Conservation (phyloP, 352 stramenopile species). For the Phytopythium vexans region DNA sequence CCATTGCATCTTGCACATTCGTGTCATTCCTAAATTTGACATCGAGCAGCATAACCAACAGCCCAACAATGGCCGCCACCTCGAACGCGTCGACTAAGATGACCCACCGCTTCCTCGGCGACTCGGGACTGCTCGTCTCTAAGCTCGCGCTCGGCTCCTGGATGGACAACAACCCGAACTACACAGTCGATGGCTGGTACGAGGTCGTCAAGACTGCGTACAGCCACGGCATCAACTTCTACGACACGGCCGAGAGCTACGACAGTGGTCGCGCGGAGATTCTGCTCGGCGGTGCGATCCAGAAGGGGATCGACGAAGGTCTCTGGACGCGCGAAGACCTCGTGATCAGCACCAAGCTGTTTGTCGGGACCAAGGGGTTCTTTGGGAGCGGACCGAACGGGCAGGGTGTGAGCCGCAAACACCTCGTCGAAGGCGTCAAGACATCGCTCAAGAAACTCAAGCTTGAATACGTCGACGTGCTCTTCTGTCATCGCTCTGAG, state of each 20-base stretch:
- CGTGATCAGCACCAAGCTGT: slow-evolving; percentile 46
- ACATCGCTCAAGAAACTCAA: slow-evolving; percentile 21
- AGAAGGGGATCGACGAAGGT: slow-evolving; percentile 12
- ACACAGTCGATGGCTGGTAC: slow-evolving; percentile 33
- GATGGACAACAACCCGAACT: slow-evolving; percentile 22
- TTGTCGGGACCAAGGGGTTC: slow-evolving; percentile 12
- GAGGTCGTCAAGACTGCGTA: slow-evolving; percentile 18
- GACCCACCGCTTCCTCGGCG: slow-evolving; percentile 44
- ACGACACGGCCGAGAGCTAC: slow-evolving; percentile 31
- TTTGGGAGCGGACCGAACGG: slow-evolving; percentile 2
- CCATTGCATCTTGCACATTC: no score
- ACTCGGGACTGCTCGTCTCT: slow-evolving; percentile 37
- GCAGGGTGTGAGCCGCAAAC: slow-evolving; percentile 20
- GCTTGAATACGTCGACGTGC: slow-evolving; percentile 26
- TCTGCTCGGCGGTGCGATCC: slow-evolving; percentile 17
- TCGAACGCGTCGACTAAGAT: slow-evolving; percentile 10
- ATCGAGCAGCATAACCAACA: no score
- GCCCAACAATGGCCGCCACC: background rate
- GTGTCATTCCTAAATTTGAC: no score
- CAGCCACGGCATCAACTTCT: slow-evolving; percentile 26
- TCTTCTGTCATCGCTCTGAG: slow-evolving; percentile 47
- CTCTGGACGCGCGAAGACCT: slow-evolving; percentile 19
- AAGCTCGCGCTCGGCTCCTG: slow-evolving; percentile 29
- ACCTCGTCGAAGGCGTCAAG: slow-evolving; percentile 20
- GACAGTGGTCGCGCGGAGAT: slow-evolving; percentile 8